phyloP scores from a whole-genome alignment of 306 rosid genomes.

The Adenanthera pavonina region DNA sequence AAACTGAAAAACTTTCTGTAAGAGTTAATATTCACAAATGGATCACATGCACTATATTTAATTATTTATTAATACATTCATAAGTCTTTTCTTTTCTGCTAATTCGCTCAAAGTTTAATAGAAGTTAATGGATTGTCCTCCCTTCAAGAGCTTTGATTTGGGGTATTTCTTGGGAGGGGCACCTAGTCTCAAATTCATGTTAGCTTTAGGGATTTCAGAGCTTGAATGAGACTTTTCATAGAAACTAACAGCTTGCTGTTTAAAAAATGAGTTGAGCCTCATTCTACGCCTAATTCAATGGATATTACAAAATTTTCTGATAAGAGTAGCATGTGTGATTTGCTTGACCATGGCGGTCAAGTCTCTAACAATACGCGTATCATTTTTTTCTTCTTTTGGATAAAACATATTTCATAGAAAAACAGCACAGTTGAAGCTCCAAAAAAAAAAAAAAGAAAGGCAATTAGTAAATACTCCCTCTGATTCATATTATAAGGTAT shows the following conservation, averaged over 20 bases:
- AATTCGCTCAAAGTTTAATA: neutral
- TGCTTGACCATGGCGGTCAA: neutral
- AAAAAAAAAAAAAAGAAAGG: neutral
- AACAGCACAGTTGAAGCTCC: neutral
- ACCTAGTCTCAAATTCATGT: neutral
- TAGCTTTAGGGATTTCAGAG: neutral
- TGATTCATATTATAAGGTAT: no score
- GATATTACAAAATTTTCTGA: slow-evolving; percentile 3
- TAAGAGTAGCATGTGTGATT: slow-evolving; percentile 24
- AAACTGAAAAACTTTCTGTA: neutral
- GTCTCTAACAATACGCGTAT: neutral
- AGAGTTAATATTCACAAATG: neutral
- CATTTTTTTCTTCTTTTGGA: neutral
- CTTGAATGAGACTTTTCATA: neutral
- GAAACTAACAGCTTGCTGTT: neutral
- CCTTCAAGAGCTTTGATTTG: neutral
- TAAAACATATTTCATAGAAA: neutral
- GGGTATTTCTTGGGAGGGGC: neutral
- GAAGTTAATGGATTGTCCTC: neutral
- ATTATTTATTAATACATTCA: neutral
- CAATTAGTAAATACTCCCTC: neutral
- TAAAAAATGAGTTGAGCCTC: slow-evolving; percentile 14
- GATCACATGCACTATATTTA: neutral
- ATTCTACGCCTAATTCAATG: slow-evolving; percentile 11
- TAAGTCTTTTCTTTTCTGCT: neutral